Conservation (phyloP, 148 eudicot genomes). For the Arbutus unedo region DNA sequence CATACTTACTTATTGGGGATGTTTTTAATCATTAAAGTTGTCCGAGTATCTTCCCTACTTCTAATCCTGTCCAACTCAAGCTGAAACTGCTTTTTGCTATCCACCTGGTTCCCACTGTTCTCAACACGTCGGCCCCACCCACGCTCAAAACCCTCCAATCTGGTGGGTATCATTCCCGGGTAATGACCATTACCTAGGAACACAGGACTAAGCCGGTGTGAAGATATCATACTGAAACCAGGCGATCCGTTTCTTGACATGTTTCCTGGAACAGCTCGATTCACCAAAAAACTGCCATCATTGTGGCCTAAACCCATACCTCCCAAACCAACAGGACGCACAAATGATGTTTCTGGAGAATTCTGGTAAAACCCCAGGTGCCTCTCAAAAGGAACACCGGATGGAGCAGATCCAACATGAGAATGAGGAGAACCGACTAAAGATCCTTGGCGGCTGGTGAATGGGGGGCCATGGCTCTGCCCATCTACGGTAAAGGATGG, state of each 20-base stretch:
- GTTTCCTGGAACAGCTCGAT: conserved; percentile 32
- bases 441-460: conserved; percentile 38
- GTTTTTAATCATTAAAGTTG: conserved; percentile 93
- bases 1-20: conserved; percentile 68
- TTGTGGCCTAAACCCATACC: conserved; percentile 43
- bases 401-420: conserved; percentile 80
- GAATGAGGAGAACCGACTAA: conserved; percentile 38
- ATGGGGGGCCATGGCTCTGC: conserved; percentile 49
- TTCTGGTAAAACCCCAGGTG: conserved; percentile 61
- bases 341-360: conserved; percentile 53
- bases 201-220: conserved; percentile 60
- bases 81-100: conserved; percentile 71
- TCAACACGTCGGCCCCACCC: conserved; percentile 48
- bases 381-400: conserved; percentile 55
- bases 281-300: conserved; percentile 47
- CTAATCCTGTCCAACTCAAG: conserved; percentile 78
- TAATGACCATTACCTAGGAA: conserved; percentile 61
- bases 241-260: conserved; percentile 56
- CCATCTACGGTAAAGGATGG: conserved; percentile 44
- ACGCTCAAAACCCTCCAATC: conserved; percentile 49
- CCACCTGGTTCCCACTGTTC: conserved; percentile 50
- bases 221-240: conserved; percentile 57
- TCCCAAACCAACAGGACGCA: conserved; percentile 43
- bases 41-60: conserved; percentile 72
- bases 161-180: conserved; percentile 39